Percentiles rank a stretch among this genome's conserved stretches.
phyloP scores from a whole-genome alignment of 164 flowering plant genomes.

The Aristolochia californica region DNA sequence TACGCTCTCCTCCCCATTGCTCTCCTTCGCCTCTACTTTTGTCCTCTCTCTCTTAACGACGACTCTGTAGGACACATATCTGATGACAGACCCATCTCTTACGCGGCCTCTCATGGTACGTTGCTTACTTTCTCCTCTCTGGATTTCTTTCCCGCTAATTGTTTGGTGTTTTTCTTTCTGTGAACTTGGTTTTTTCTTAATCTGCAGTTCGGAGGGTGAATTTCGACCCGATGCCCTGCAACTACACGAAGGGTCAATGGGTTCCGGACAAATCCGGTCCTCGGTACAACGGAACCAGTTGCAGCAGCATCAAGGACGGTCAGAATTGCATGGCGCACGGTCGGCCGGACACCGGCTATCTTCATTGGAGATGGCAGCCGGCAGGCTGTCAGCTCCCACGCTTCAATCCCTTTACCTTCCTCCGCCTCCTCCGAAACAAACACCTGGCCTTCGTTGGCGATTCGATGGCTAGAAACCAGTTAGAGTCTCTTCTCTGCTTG shows the following conservation, averaged over 20 bases:
- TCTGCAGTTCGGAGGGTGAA: no score
- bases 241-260: conserved; percentile 66
- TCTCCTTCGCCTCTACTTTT: conserved; percentile 40
- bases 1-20: conserved; percentile 42
- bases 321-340: conserved; percentile 84
- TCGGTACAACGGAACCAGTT: conserved; percentile 60
- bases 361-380: conserved; percentile 83
- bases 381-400: conserved; percentile 52
- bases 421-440: conserved; percentile 39
- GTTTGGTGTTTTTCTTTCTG: neutral
- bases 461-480: conserved; percentile 89
- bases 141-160: neutral
- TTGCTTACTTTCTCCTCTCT: neutral
- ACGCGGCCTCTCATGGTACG: conserved; percentile 14
- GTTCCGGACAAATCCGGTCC: conserved; percentile 49
- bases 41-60: conserved; percentile 19
- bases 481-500: conserved; percentile 86
- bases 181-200: neutral
- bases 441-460: conserved; percentile 88
- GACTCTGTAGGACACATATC: conserved; percentile 9
- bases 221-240: conserved; percentile 24
- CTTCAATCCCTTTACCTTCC: conserved; percentile 54
- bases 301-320: conserved; percentile 73
- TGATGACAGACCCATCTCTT: conserved; percentile 1
- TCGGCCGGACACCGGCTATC: conserved; percentile 60